Percentiles rank a stretch among this genome's conserved stretches.
phyloP scores from a whole-genome alignment of 2,329 filamentous ascomycete species.

The Amauroascus niger region DNA sequence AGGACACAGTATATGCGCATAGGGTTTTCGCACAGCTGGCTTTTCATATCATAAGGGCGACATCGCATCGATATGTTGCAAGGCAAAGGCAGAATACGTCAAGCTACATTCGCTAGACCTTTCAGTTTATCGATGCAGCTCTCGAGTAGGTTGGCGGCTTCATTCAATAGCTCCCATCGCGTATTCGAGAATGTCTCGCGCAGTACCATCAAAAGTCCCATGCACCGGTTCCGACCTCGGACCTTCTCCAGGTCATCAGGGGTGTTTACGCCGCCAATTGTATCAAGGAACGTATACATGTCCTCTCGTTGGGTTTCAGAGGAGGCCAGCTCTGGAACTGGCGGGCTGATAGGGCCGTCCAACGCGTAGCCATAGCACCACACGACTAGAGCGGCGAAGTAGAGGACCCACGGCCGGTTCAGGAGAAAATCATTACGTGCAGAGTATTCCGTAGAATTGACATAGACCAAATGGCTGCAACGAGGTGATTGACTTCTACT shows the following conservation, averaged over 20 bases:
- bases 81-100: not conserved
- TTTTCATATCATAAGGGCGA: not conserved
- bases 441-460: constrained; percentile 51
- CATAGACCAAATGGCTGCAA: constrained; percentile 18
- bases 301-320: constrained; percentile 59
- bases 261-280: constrained; percentile 59
- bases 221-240: constrained; percentile 69
- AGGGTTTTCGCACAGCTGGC: not conserved
- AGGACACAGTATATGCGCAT: not conserved
- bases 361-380: constrained; percentile 92
- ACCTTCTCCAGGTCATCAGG: constrained; percentile 68
- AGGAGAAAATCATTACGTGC: constrained; percentile 81
- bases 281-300: constrained; percentile 68
- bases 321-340: constrained; percentile 43
- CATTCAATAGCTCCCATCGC: constrained; percentile 83
- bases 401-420: constrained; percentile 90
- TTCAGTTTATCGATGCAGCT: constrained; percentile 63
- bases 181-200: constrained; percentile 72
- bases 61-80: too few relatives aligned
- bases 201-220: constrained; percentile 70
- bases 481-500: constrained; percentile 27
- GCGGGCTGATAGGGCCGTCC: constrained; percentile 59
- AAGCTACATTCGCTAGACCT: constrained; percentile 3
- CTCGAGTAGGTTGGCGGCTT: constrained; percentile 67
- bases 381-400: constrained; percentile 82